Base-by-base conservation (phyloP, 1,284 basidiomycete genomes). In the Caloboletus inedulis region DNA sequence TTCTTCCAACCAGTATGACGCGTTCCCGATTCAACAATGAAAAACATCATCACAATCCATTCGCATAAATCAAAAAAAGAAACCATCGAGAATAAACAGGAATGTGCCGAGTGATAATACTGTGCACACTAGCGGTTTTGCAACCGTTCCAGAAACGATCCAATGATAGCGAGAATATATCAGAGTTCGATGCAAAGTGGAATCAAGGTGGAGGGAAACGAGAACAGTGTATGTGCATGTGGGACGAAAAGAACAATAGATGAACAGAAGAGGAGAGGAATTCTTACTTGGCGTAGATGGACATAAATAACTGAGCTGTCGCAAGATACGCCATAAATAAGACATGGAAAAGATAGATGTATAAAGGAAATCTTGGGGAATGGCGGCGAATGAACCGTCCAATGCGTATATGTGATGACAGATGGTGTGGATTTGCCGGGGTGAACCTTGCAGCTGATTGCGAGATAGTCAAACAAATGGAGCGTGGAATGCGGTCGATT, bases 271-370 rank as follows among this genome's bases (percentile, higher is more conserved):
- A 13, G 0, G 39, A 30, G 36, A 37, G 25, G 14, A n/a, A 16
- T 23, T 52, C 46, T 66, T 48, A 52, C 43, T 43, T 27, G 66
- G 62, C 67, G 64, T 48, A 67, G 65, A 61, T 56, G 61, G 62
- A 65, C 67, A 63, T 67, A 70, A 57, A 70, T 67, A 70, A 44
- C 43, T 47, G 23, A 25, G 27, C 27, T 41, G 57, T 52, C 68
- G 7, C 62, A 53, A 63, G 54, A 67, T 65, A 69, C 65, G 64
- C 64, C 62, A 54, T 67, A 67, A 69, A 67, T 70, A 62, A 31
- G 45, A 47, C 55, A 54, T 31, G 42, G 4, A 21, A 42, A 40
- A 44, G 27, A 57, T 58, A 59, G 42, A 59, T 66, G 33, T 48
- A 54, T 42, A 45, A 47, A 39, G 30, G 46, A 56, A 51, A 47